Evolutionary conservation across 805 yeast genomes (phyloP), one percentile per base, ranked within the genome.

Genomic region (Sugiyamaella lignohabitans): DNA sequence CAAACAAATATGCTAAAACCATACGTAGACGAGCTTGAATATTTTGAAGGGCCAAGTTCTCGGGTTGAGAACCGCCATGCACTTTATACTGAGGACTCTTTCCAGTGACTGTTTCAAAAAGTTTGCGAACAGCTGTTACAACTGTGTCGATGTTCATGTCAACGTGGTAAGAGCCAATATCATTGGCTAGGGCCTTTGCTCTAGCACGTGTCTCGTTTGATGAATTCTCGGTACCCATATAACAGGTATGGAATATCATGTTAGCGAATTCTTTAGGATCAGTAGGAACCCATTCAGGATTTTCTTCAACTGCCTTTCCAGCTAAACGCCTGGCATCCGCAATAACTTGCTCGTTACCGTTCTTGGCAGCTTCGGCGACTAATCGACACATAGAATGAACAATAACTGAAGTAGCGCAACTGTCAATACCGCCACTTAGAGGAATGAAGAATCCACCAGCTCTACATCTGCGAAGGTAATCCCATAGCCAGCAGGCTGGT

Each of bases 401-500:
- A 57, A 93, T 88, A 16, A 85, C 85, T 0, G 98, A 93, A 0
- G 98, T 93, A 1, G 98, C 96, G 70, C 98, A 94, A 30, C 95
- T 85, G 62, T 93, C 99, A 53, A 93, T 91, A 42, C 99, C 99
- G 17, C 99, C 99, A 63, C 95, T 84, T 42, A 93, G 71, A 0
- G 99, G 98, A 40, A 93, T 70, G 66, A 93, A 94, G 63, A 74
- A 93, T 0, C 99, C 99, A 0, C 88, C 87, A 43, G 93, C 85
- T 54, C 78, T 79, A 56, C 95, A 87, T 53, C 99, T 76, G 63
- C 99, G 78, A 49, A 93, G 73, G 60, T 93, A 93, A 65, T 93
- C 99, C 99, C 99, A 93, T 53, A 93, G 66, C 99, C 99, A 93
- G 64, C 98, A 93, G 0, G 99, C 98, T 0, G 99, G 99, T 0